Conservation (phyloP, 2,329 filamentous ascomycete genomes). For the Colletotrichum sp. region DNA sequence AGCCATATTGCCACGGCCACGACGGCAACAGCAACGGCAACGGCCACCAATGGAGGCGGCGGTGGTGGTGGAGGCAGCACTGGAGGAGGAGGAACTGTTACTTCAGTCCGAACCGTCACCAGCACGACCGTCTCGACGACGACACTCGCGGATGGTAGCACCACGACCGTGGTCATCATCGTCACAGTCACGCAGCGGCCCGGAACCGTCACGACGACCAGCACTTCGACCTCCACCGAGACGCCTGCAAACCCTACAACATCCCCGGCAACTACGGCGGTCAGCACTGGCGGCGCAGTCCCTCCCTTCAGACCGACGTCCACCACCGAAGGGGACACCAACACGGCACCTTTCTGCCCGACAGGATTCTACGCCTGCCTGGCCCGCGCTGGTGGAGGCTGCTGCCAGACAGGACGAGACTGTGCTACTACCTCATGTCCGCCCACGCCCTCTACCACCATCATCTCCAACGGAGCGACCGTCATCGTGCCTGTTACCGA, state of each 20-base stretch:
- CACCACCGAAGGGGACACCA: slow-evolving; percentile 35
- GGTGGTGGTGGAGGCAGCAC: background rate
- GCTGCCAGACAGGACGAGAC: slow-evolving; percentile 86
- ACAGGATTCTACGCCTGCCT: slow-evolving; percentile 92
- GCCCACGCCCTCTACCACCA: slow-evolving; percentile 60
- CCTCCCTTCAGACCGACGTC: slow-evolving; percentile 54
- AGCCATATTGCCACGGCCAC: slow-evolving; percentile 28
- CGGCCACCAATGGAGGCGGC: background rate
- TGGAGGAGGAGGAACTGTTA: slow-evolving; percentile 7
- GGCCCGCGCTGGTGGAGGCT: slow-evolving; percentile 81
- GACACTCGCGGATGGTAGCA: slow-evolving; percentile 34
- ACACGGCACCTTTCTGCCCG: slow-evolving; percentile 63
- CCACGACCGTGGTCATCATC: slow-evolving; percentile 46
- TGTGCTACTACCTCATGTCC: slow-evolving; percentile 85
- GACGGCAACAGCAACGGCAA: slow-evolving; percentile 23
- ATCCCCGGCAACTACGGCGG: slow-evolving; percentile 39
- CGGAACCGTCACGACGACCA: slow-evolving; percentile 23
- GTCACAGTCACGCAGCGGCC: slow-evolving; percentile 42
- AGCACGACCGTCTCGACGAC: slow-evolving; percentile 1
- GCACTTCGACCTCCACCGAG: slow-evolving; percentile 42
- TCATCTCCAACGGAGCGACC: slow-evolving; percentile 72
- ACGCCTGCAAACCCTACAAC: slow-evolving; percentile 42
- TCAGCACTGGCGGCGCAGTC: slow-evolving; percentile 44
- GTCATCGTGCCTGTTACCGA: slow-evolving; percentile 67
- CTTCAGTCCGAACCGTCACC: slow-evolving; percentile 38